Evolutionary conservation across 768 basidiomycete species (phyloP).

Genomic region (Mycena chlorophos): DNA sequence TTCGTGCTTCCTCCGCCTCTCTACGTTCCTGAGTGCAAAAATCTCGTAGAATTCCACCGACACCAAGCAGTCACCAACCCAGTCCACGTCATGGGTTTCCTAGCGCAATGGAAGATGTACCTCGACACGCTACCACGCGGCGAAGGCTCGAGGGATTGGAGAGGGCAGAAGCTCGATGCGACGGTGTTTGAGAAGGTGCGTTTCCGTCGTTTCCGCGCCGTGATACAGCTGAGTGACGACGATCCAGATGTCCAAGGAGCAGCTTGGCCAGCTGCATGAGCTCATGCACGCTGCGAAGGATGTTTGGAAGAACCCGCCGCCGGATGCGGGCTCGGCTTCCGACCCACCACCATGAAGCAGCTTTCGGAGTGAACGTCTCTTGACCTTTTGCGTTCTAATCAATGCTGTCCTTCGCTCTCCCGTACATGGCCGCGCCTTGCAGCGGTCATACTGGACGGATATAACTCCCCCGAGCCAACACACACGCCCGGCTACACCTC

Average conservation of each 20-base stretch:
- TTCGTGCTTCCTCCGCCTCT: neutral
- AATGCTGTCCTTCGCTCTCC: too few relatives aligned
- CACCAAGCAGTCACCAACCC: conserved; percentile 83
- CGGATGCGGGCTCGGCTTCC: conserved; percentile 16
- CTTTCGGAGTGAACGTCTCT: too few relatives aligned
- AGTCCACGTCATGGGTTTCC: conserved; percentile 88
- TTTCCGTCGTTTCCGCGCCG: neutral
- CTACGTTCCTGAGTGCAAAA: neutral
- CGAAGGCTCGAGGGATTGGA: conserved; percentile 46
- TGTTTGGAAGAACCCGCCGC: conserved; percentile 66
- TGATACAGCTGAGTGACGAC: conserved; percentile 2
- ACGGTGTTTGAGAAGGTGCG: conserved; percentile 75
- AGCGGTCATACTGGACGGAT: too few relatives aligned
- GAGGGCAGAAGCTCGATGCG: conserved; percentile 68
- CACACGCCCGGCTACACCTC: too few relatives aligned
- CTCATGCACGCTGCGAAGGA: conserved; percentile 90
- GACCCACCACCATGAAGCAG: conserved; percentile 2
- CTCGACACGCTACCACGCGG: conserved; percentile 67
- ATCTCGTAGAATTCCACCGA: conserved; percentile 68
- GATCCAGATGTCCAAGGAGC: conserved; percentile 76
- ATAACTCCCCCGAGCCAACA: too few relatives aligned
- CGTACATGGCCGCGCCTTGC: too few relatives aligned
- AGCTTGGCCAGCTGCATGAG: conserved; percentile 91
- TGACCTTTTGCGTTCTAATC: too few relatives aligned
- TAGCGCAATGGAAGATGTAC: conserved; percentile 94